A percentile compares a stretch with the other conserved stretches of the same genome.
Conservation (phyloP, 805 yeast species). For the Candida tallmaniae region DNA sequence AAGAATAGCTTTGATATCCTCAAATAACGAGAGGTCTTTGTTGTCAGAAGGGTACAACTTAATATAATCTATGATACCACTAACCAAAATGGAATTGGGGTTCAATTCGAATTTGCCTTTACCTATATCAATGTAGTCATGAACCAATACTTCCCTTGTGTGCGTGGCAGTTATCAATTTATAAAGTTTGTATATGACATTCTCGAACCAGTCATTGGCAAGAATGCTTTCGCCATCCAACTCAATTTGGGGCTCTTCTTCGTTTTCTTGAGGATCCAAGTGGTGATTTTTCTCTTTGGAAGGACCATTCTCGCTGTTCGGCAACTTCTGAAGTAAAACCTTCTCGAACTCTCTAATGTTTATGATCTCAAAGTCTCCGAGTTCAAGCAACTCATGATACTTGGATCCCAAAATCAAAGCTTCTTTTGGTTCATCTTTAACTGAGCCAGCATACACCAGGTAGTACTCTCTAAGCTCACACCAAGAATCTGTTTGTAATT, state of each 20-base stretch:
- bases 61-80: constrained; percentile 63
- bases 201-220: constrained; percentile 37
- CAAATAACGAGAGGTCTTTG: constrained; percentile 17
- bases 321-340: constrained; percentile 5
- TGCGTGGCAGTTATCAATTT: constrained; percentile 43
- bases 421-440: constrained; percentile 20
- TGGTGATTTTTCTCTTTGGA: constrained; percentile 14
- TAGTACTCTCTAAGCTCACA: constrained; percentile 62
- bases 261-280: constrained; percentile 11
- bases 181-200: constrained; percentile 34
- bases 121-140: constrained; percentile 41
- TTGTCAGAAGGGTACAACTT: constrained; percentile 10
- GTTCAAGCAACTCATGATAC: constrained; percentile 47
- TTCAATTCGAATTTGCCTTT: constrained; percentile 12
- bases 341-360: constrained; percentile 14
- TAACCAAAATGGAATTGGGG: constrained; percentile 38
- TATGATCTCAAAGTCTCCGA: constrained; percentile 36
- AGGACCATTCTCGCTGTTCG: background rate
- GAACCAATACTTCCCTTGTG: constrained; percentile 61
- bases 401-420: constrained; percentile 45
- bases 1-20: constrained; percentile 18
- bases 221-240: constrained; percentile 14
- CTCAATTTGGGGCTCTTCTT: constrained; percentile 6
- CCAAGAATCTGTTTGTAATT: constrained; percentile 55
- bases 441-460: constrained; percentile 44